These are phyloP conservation scores for Ceratobasidium sp. DNA, from an alignment of 1,284 basidiomycete species.

Conservation along the genomic window DNA sequence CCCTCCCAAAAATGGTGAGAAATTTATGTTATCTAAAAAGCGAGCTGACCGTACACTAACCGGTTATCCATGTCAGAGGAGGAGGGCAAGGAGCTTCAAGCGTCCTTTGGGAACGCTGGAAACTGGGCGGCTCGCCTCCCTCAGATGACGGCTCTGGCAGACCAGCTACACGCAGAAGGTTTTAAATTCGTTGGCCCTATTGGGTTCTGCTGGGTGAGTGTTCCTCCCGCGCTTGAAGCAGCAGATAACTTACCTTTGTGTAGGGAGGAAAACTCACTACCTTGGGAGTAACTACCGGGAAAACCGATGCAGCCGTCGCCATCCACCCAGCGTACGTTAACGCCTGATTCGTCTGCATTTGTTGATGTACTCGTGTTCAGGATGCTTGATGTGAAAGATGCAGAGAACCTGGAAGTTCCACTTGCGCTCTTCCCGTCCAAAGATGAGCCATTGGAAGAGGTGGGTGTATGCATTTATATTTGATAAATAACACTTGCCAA, in stretches of 20 bases:
- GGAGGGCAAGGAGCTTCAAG: slow-evolving; percentile 61
- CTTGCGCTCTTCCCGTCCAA: slow-evolving; percentile 71
- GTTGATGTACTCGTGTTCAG: slow-evolving; percentile 54
- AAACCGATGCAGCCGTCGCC: slow-evolving; percentile 64
- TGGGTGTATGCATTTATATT: slow-evolving; percentile 52
- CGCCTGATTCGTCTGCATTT: neutral
- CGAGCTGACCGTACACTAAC: slow-evolving; percentile 54
- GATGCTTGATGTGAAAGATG: slow-evolving; percentile 70
- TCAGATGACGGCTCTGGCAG: slow-evolving; percentile 64
- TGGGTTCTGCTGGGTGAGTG: slow-evolving; percentile 66
- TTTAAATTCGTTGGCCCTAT: slow-evolving; percentile 60
- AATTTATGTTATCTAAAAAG: too few relatives aligned
- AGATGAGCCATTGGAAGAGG: slow-evolving; percentile 70
- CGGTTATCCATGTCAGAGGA: slow-evolving; percentile 43
- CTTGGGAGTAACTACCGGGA: slow-evolving; percentile 55
- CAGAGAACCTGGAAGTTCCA: slow-evolving; percentile 66
- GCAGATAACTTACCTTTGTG: too few relatives aligned
- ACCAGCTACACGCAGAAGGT: slow-evolving; percentile 63
- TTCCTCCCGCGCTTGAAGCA: too few relatives aligned
- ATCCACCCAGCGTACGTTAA: slow-evolving; percentile 67
- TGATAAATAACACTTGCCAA: neutral
- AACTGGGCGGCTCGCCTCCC: slow-evolving; percentile 61
- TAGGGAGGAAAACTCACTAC: slow-evolving; percentile 69
- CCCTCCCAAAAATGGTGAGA: slow-evolving; percentile 67
- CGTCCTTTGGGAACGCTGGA: slow-evolving; percentile 68